phyloP scores from a whole-genome alignment of 345 rosid species.

The Corymbia maculata region DNA sequence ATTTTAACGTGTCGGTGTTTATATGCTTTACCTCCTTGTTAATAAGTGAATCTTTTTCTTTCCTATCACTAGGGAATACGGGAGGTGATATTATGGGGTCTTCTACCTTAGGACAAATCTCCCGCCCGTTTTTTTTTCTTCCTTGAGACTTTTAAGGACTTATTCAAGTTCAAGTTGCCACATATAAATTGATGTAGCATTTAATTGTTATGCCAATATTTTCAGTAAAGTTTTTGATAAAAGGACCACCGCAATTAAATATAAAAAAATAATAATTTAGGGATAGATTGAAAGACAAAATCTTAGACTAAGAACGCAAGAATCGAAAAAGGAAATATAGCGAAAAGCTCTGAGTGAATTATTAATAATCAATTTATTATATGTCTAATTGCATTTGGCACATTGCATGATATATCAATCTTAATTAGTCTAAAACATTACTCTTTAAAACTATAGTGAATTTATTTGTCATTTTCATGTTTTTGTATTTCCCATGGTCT shows the following conservation, averaged over 20 bases:
- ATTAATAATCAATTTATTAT: background rate
- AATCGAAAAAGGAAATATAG: background rate
- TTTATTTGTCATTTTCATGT: background rate
- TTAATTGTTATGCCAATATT: background rate
- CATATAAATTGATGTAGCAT: background rate
- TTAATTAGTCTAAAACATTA: background rate
- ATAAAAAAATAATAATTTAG: too few species aligned
- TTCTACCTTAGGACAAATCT: too few species aligned
- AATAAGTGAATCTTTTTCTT: too few species aligned
- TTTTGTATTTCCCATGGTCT: background rate
- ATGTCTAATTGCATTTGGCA: background rate
- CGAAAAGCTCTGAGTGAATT: background rate
- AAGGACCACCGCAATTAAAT: background rate
- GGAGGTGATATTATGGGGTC: too few species aligned
- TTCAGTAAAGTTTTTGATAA: background rate
- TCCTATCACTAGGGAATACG: too few species aligned
- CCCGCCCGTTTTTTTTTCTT: too few species aligned
- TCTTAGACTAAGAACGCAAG: background rate
- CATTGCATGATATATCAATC: background rate
- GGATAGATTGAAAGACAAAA: background rate
- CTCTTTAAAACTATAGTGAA: background rate
- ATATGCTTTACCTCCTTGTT: too few species aligned
- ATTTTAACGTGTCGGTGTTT: too few species aligned
- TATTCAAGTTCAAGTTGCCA: background rate
- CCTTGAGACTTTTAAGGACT: too few species aligned